Evolutionary conservation across 2,329 filamentous ascomycete species (phyloP).

Genomic region (Zalaria obscura): DNA sequence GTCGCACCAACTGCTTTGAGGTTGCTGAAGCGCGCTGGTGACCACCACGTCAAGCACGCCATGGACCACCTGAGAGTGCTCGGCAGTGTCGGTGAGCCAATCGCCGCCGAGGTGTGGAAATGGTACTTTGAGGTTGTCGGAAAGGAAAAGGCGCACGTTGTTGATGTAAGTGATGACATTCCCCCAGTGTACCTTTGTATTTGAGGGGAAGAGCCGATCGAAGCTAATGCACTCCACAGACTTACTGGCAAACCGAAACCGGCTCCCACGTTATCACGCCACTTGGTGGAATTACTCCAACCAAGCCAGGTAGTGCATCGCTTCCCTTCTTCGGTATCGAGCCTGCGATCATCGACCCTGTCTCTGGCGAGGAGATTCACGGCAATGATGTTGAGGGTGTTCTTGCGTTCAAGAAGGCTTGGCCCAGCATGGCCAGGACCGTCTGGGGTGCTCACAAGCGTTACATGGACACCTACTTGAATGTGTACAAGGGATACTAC

Average conservation of each 20-base stretch:
- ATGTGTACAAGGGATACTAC: conserved; percentile 96
- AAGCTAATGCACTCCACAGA: conserved; percentile 38
- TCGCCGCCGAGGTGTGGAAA: conserved; percentile 97
- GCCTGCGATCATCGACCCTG: conserved; percentile 91
- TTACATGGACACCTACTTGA: conserved; percentile 97
- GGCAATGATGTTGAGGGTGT: conserved; percentile 98
- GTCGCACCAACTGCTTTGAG: conserved; percentile 90
- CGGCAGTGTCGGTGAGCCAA: conserved; percentile 92
- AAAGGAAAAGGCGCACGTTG: conserved; percentile 81
- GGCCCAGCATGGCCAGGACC: conserved; percentile 96
- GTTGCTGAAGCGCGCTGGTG: conserved; percentile 85
- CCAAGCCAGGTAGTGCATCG: conserved; percentile 91
- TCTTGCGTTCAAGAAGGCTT: conserved; percentile 89
- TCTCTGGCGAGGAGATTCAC: conserved; percentile 81
- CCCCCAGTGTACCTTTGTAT: not conserved
- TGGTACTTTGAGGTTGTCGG: conserved; percentile 97
- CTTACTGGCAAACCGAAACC: conserved; percentile 99
- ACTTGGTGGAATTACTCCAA: conserved; percentile 82
- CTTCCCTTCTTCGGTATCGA: conserved; percentile 98
- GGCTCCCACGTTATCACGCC: conserved; percentile 93
- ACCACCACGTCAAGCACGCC: conserved; percentile 77
- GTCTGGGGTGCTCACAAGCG: conserved; percentile 96
- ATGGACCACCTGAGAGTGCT: conserved; percentile 85
- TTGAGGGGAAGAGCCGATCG: conserved; percentile 5
- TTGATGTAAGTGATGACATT: conserved; percentile 58